Evolutionary conservation across 2,329 filamentous ascomycete species (phyloP).

Genomic region (Lachnellula hyalina): DNA sequence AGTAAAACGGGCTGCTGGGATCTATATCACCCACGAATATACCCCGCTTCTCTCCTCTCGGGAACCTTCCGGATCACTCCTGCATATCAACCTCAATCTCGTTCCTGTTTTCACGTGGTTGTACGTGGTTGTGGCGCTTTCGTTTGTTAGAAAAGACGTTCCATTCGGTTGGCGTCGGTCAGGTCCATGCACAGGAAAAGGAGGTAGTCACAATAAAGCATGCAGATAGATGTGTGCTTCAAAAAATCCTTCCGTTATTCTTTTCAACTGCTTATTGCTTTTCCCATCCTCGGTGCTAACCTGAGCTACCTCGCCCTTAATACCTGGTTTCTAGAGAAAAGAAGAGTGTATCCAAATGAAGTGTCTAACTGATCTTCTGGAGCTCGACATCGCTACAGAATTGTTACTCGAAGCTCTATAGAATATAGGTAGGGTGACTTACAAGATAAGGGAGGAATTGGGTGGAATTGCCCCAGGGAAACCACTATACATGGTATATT

Average conservation of each 20-base stretch:
- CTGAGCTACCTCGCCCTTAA: conserved; percentile 11
- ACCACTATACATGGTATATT: conserved; percentile 47
- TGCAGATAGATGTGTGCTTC: background rate
- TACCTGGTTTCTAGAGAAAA: conserved; percentile 2
- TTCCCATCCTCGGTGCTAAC: conserved; percentile 12
- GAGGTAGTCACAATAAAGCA: background rate
- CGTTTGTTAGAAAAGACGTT: background rate
- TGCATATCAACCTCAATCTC: background rate
- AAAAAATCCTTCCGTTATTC: background rate
- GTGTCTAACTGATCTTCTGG: conserved; percentile 51
- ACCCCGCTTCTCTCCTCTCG: background rate
- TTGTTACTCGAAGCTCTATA: conserved; percentile 12
- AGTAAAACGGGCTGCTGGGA: background rate
- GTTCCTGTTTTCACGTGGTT: background rate
- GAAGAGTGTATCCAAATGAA: conserved; percentile 1
- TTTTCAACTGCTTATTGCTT: background rate
- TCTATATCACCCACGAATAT: background rate
- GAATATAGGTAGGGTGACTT: conserved; percentile 38
- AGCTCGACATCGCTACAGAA: conserved; percentile 60
- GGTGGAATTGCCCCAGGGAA: conserved; percentile 74
- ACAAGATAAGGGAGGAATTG: conserved; percentile 77
- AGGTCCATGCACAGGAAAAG: background rate
- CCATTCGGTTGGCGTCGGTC: background rate
- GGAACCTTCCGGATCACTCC: background rate
- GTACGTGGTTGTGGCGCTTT: background rate